These are phyloP conservation scores for Trichophyton simii DNA, from an alignment of 2,329 filamentous ascomycete species.

Conservation along the genomic window DNA sequence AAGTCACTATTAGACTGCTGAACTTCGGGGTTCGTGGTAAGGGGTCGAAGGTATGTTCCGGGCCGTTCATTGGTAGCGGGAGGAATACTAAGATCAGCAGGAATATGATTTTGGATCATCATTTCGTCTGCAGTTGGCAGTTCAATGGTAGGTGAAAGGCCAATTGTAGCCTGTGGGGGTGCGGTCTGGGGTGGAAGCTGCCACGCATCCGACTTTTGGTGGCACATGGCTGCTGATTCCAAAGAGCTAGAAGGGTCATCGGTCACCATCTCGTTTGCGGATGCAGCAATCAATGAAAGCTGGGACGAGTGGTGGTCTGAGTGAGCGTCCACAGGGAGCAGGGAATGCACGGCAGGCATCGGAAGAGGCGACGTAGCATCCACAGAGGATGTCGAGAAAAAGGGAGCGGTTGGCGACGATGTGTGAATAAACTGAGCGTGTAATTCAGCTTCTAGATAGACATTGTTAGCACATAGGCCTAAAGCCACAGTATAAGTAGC, in stretches of 20 bases:
- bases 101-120: background rate
- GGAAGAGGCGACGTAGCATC: constrained; percentile 4
- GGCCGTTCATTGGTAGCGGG: background rate
- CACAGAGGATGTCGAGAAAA: constrained; percentile 4
- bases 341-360: background rate
- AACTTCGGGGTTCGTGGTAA: constrained; percentile 32
- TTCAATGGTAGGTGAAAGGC: background rate
- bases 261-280: constrained; percentile 35
- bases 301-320: constrained; percentile 28
- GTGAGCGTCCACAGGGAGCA: background rate
- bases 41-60: constrained; percentile 28
- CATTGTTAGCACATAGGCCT: background rate
- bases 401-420: constrained; percentile 1
- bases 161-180: constrained; percentile 17
- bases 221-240: constrained; percentile 21
- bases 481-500: background rate
- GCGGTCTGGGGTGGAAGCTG: background rate
- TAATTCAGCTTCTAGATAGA: background rate
- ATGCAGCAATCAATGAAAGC: constrained; percentile 35
- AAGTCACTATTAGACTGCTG: constrained; percentile 22
- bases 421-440: constrained; percentile 3
- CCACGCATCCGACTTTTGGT: constrained; percentile 14
- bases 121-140: background rate
- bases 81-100: background rate
- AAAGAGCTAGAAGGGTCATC: constrained; percentile 22